A percentile compares a stretch with the other conserved stretches of the same genome.
These are phyloP conservation scores for Chlorella sorokiniana DNA, from an alignment of 139 green algal species.

Conservation along the genomic window DNA sequence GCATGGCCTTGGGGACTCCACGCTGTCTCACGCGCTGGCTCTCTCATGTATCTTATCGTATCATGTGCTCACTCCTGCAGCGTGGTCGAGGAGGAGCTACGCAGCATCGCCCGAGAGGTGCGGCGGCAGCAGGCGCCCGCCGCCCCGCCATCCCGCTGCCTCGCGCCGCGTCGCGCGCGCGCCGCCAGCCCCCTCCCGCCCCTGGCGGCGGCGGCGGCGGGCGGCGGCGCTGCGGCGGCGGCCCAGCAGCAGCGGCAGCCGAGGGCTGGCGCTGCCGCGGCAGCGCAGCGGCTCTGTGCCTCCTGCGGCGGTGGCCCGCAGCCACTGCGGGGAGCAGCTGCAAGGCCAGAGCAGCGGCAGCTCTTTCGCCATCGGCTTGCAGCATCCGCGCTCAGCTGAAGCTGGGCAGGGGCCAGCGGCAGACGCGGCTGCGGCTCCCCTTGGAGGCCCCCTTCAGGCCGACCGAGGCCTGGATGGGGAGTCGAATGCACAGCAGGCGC, in stretches of 20 bases:
- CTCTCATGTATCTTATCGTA: background rate
- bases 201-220: background rate
- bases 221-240: background rate
- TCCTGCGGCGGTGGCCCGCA: too few species aligned
- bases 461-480: too few species aligned
- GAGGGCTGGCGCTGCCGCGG: background rate
- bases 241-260: background rate
- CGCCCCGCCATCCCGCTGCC: background rate
- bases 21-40: background rate
- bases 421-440: too few species aligned
- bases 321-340: background rate
- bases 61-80: background rate
- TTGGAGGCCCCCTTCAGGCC: too few species aligned
- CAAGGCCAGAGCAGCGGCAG: background rate
- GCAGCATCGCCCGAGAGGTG: conserved; percentile 15
- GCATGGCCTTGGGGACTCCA: too few species aligned
- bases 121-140: conserved; percentile 11
- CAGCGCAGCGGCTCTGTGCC: background rate
- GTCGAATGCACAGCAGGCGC: too few species aligned
- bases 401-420: too few species aligned
- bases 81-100: conserved; percentile 14
- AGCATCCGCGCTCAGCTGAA: too few species aligned
- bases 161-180: background rate
- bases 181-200: background rate
- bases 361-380: too few species aligned